Conservation (phyloP, 371 early-diverging fungal genomes). For the Mucor velutinosus region DNA sequence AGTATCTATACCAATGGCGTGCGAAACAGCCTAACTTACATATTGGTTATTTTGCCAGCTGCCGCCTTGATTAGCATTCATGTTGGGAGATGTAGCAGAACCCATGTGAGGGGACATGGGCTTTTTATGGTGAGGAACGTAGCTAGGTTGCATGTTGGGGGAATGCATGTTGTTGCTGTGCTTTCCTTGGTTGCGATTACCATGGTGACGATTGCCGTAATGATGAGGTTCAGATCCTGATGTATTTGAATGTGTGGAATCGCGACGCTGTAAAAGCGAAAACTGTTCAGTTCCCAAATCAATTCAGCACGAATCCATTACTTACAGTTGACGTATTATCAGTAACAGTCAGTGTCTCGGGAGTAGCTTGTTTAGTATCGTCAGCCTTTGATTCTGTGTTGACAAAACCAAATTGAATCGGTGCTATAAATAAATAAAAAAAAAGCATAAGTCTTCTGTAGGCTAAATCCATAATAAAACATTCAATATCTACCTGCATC, state of each 20-base stretch:
- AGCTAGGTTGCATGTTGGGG: slow-evolving; percentile 24
- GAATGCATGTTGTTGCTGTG: slow-evolving; percentile 11
- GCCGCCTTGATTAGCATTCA: slow-evolving; percentile 19
- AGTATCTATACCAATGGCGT: not conserved
- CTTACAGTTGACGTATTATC: slow-evolving; percentile 36
- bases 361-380: slow-evolving; percentile 39
- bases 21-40: slow-evolving; percentile 21
- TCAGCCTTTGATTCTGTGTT: slow-evolving; percentile 32
- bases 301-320: not conserved
- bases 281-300: not conserved
- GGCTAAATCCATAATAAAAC: not conserved
- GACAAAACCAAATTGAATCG: slow-evolving; percentile 55
- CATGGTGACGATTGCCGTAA: slow-evolving; percentile 27
- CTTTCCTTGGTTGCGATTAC: slow-evolving; percentile 27
- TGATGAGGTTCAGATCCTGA: slow-evolving; percentile 22
- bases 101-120: slow-evolving; percentile 36
- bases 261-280: slow-evolving; percentile 6
- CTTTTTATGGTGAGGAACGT: slow-evolving; percentile 39
- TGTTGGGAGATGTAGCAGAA: slow-evolving; percentile 29
- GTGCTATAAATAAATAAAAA: slow-evolving; percentile 11
- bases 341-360: slow-evolving; percentile 18
- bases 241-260: slow-evolving; percentile 29
- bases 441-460: not conserved
- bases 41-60: slow-evolving; percentile 29
- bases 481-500: slow-evolving; percentile 27